Evolutionary conservation across 1,139 yeast species (phyloP), one percentile per base, ranked within the genome.

Genomic region (Pneumocystis carinii): DNA sequence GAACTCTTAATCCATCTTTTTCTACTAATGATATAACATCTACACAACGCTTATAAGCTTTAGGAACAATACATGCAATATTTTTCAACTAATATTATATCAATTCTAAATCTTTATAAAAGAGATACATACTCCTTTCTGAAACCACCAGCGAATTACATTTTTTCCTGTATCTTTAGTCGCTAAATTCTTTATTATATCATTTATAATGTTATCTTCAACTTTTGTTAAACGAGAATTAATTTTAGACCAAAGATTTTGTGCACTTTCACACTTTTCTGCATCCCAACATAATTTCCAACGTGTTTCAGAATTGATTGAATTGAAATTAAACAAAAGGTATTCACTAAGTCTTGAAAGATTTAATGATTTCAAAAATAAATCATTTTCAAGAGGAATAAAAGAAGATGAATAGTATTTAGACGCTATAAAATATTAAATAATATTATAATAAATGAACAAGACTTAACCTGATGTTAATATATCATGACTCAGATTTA

Each of bases 211-310:
- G 24, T 59, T 55, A 7, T 62, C 61, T n/a, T 59, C 59, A 8
- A 59, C 42, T 15, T 59, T 60, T 3, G 62, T 60, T 19, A 60
- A 42, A 15, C 62, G 41, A 4, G 63, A 55, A 41, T 76, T 75
- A 12, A 80, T 68, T 17, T 70, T 67, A 4, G 70, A 69, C 83
- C 86, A 83, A 14, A 86, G 72, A 29, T 75, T 76, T 61, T 75
- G 72, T 0, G 86, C 81, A 4, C 86, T 81, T 38, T 79, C 78
- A 56, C 83, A 72, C 68, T 83, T 81, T 69, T 87, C 94, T 60
- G 83, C 74, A 37, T 77, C 74, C 66, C 79, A 76, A 37, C 83
- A 74, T 2, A 85, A 71, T 12, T 71, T 67, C 66, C 69, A 74
- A 64, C 70, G 75, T 59, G 72, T 72, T 38, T 71, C 72, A 59